Percentiles rank a stretch among this genome's conserved stretches.
Conservation (phyloP, 2,329 filamentous ascomycete species). For the Pseudonectria foliicola region DNA sequence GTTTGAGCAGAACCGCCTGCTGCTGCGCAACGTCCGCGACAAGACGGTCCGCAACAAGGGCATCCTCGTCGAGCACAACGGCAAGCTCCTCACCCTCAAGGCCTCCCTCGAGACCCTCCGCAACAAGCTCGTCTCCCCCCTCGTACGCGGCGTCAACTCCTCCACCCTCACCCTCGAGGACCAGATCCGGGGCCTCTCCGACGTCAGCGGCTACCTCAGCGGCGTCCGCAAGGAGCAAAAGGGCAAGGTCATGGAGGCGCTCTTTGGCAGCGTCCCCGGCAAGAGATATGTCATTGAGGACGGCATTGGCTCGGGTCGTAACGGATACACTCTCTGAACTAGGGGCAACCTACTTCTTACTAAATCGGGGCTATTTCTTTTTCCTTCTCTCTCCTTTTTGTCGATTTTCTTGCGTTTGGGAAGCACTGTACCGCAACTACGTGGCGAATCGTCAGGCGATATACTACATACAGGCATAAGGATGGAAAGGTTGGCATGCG, state of each 20-base stretch:
- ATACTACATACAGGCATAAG: too few species aligned
- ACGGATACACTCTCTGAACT: slow-evolving; percentile 11
- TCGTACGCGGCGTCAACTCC: slow-evolving; percentile 63
- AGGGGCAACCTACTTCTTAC: too few species aligned
- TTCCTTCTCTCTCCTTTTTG: too few species aligned
- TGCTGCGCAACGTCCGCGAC: slow-evolving; percentile 71
- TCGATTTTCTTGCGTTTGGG: too few species aligned
- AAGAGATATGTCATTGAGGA: slow-evolving; percentile 28
- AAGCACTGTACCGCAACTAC: too few species aligned
- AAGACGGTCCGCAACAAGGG: slow-evolving; percentile 84
- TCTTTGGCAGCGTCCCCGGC: slow-evolving; percentile 51
- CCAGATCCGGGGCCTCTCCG: slow-evolving; percentile 76
- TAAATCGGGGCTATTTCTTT: too few species aligned
- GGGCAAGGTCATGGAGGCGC: slow-evolving; percentile 70
- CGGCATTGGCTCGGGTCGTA: slow-evolving; percentile 10
- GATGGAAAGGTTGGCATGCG: too few species aligned
- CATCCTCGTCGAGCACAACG: slow-evolving; percentile 79
- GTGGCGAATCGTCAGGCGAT: too few species aligned
- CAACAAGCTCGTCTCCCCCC: slow-evolving; percentile 74
- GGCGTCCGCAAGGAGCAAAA: slow-evolving; percentile 73
- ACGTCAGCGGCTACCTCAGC: slow-evolving; percentile 71
- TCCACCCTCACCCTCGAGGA: slow-evolving; percentile 72
- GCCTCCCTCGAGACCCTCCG: slow-evolving; percentile 80
- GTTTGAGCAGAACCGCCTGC: slow-evolving; percentile 80
- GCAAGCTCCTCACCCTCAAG: slow-evolving; percentile 74